Percentiles rank a stretch among this genome's conserved stretches.
These are phyloP conservation scores for Stevia rebaudiana DNA, from an alignment of 140 eudicot genomes.

Conservation along the genomic window DNA sequence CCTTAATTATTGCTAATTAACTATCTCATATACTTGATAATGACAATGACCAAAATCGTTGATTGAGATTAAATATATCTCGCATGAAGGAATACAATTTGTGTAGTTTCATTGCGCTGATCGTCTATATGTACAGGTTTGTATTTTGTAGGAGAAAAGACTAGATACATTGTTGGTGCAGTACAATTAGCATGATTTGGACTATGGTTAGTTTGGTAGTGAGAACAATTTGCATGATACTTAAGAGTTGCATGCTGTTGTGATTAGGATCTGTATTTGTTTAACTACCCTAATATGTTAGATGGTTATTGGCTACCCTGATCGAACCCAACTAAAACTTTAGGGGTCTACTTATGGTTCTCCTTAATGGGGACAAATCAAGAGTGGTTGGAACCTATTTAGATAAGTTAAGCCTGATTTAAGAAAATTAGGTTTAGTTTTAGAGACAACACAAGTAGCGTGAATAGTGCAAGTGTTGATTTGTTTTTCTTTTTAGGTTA, in stretches of 20 bases:
- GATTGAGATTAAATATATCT: neutral
- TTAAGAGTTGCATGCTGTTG: constrained; percentile 12
- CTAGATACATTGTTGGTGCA: constrained; percentile 19
- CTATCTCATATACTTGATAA: neutral
- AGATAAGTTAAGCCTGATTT: neutral
- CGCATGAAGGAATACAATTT: constrained; percentile 2
- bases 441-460: neutral
- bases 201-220: constrained; percentile 27
- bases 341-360: neutral
- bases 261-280: constrained; percentile 11
- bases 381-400: neutral
- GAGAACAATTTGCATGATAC: constrained; percentile 34
- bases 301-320: neutral
- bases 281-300: constrained; percentile 13
- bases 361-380: neutral
- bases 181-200: constrained; percentile 26
- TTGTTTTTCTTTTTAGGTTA: too few relatives aligned
- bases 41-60: neutral
- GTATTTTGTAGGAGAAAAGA: constrained; percentile 2
- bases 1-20: neutral
- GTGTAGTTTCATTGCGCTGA: constrained; percentile 11
- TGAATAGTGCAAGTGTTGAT: neutral
- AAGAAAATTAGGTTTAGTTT: neutral
- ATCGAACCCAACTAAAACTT: neutral
- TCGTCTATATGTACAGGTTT: constrained; percentile 12